Conservation (phyloP, 768 basidiomycete genomes). For the Suillus subluteus region DNA sequence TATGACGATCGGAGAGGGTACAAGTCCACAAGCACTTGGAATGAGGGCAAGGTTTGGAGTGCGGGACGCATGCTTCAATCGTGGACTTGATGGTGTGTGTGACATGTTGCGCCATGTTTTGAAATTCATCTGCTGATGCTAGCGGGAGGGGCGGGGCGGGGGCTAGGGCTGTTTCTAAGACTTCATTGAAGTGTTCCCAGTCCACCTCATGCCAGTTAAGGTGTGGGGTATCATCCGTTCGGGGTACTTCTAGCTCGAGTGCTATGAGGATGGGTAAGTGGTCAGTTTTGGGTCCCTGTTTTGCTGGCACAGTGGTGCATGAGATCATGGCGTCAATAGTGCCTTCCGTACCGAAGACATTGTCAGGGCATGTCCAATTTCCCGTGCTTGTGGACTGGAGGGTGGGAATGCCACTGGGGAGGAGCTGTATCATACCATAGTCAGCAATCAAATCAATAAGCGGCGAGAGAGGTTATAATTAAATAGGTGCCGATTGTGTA, state of each 20-base stretch:
- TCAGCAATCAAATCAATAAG: constrained; percentile 32
- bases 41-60: constrained; percentile 22
- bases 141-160: background rate
- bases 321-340: constrained; percentile 17
- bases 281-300: constrained; percentile 29
- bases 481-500: constrained; percentile 23
- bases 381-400: no score
- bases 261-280: constrained; percentile 36
- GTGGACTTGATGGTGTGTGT: constrained; percentile 12
- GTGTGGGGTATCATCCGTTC: background rate
- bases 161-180: constrained; percentile 25
- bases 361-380: no score
- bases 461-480: constrained; percentile 5
- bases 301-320: constrained; percentile 27
- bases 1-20: constrained; percentile 28
- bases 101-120: background rate
- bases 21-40: constrained; percentile 39
- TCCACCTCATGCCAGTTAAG: constrained; percentile 27
- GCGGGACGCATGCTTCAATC: constrained; percentile 24
- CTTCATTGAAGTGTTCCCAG: constrained; percentile 25
- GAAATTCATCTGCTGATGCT: background rate
- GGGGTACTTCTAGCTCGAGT: constrained; percentile 20
- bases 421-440: constrained; percentile 25
- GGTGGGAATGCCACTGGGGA: no score
- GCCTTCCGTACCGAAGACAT: constrained; percentile 7